Percentiles rank a stretch among this genome's conserved stretches.
These are phyloP conservation scores for Erodium texanum DNA, from an alignment of 441 rosid genomes.

Conservation along the genomic window DNA sequence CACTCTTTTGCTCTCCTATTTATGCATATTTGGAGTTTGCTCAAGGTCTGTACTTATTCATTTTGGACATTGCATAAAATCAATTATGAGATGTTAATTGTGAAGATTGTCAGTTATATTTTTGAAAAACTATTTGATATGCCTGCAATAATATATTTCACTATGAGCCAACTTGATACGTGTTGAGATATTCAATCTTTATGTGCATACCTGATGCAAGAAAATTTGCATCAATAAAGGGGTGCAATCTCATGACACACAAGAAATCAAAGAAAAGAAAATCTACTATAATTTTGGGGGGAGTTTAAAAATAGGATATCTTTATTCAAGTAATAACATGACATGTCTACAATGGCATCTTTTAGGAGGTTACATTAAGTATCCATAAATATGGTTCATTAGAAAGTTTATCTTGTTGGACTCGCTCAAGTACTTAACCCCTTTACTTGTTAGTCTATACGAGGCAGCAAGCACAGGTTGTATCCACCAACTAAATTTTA, in stretches of 20 bases:
- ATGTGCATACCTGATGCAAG: not conserved
- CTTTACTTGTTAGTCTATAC: not conserved
- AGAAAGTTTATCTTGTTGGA: not conserved
- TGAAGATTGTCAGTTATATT: not conserved
- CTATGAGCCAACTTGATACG: not conserved
- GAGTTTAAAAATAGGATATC: not conserved
- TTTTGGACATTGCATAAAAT: conserved; percentile 8
- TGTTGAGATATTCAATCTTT: not conserved
- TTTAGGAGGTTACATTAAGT: not conserved
- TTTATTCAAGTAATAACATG: not conserved
- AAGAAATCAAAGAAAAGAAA: no score
- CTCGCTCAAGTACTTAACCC: not conserved
- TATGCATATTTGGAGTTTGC: conserved; percentile 72
- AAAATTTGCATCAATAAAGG: not conserved
- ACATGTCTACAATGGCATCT: not conserved
- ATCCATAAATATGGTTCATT: not conserved
- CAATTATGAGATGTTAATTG: not conserved
- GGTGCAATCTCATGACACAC: not conserved
- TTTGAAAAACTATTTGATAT: not conserved
- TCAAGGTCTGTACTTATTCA: conserved; percentile 45
- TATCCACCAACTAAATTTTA: not conserved
- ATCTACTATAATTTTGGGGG: no score
- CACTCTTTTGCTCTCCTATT: conserved; percentile 64
- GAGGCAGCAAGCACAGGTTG: not conserved
- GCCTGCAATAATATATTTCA: not conserved